Conservation (phyloP, 768 basidiomycete species). For the Mrakia hoshinonis region DNA sequence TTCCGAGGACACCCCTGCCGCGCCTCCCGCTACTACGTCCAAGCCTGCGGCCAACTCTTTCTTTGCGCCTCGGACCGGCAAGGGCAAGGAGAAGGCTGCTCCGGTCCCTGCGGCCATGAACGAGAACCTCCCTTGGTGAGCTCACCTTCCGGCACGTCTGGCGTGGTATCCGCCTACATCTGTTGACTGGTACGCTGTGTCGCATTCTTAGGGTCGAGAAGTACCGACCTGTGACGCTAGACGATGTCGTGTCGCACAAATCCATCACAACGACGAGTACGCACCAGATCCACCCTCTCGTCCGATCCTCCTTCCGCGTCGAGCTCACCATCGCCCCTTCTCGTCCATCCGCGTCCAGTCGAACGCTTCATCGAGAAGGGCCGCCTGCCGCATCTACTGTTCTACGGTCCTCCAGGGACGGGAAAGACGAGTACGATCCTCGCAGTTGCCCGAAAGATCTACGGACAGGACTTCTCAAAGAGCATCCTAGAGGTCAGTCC, state of each 20-base stretch:
- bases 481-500: constrained; percentile 79
- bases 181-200: background rate
- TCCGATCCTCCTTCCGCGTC: background rate
- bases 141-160: background rate
- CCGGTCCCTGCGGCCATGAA: background rate
- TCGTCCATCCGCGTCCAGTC: constrained; percentile 49
- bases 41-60: background rate
- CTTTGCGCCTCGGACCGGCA: constrained; percentile 7
- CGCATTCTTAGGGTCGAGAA: constrained; percentile 76
- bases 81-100: constrained; percentile 9
- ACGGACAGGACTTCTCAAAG: constrained; percentile 73
- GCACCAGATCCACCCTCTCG: constrained; percentile 36
- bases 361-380: constrained; percentile 95
- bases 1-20: background rate
- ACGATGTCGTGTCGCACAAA: constrained; percentile 92
- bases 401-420: constrained; percentile 94
- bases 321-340: constrained; percentile 10
- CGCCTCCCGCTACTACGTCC: background rate
- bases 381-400: constrained; percentile 82
- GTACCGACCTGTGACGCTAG: constrained; percentile 80
- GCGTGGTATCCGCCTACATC: background rate
- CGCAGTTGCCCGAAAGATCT: constrained; percentile 89
- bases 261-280: constrained; percentile 90
- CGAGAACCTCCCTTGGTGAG: constrained; percentile 17
- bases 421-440: constrained; percentile 97